These are phyloP conservation scores for Trichoderma sp. DNA, from an alignment of 2,329 filamentous ascomycete species.

Conservation along the genomic window DNA sequence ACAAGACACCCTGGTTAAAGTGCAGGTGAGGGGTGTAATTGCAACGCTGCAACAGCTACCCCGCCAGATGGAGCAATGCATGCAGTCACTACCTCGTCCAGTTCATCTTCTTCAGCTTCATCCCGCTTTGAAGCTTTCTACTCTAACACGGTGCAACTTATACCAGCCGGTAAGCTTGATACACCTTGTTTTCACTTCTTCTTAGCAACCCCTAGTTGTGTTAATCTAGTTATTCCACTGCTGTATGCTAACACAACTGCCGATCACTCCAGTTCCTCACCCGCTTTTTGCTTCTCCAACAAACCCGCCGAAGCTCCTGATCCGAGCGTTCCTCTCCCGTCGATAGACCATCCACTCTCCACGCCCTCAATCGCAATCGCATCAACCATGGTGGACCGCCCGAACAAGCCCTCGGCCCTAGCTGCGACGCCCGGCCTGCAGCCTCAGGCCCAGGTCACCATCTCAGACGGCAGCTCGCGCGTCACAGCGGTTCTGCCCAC, in stretches of 20 bases:
- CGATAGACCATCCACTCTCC: not conserved
- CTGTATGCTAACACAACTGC: not conserved
- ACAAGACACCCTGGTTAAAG: not conserved
- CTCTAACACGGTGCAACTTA: not conserved
- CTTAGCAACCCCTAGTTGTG: not conserved
- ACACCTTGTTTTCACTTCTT: not conserved
- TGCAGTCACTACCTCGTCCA: not conserved
- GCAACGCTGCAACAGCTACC: conserved; percentile 17
- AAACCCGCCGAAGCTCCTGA: not conserved
- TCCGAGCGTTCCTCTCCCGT: not conserved
- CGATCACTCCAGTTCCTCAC: not conserved
- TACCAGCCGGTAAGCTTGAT: not conserved
- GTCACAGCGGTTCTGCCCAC: conserved; percentile 81
- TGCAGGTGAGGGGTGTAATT: not conserved
- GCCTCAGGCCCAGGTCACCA: conserved; percentile 73
- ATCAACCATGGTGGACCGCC: conserved; percentile 71
- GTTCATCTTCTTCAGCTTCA: conserved; percentile 5
- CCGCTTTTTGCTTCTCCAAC: not conserved
- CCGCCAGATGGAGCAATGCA: conserved; percentile 22
- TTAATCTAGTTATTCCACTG: not conserved
- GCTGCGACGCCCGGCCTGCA: conserved; percentile 72
- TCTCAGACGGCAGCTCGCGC: conserved; percentile 68
- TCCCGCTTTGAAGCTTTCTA: not conserved
- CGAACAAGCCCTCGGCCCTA: conserved; percentile 78
- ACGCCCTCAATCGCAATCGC: not conserved